phyloP scores from a whole-genome alignment of 192 early-diverging fungal genomes.

The Spinellus fusiger region DNA sequence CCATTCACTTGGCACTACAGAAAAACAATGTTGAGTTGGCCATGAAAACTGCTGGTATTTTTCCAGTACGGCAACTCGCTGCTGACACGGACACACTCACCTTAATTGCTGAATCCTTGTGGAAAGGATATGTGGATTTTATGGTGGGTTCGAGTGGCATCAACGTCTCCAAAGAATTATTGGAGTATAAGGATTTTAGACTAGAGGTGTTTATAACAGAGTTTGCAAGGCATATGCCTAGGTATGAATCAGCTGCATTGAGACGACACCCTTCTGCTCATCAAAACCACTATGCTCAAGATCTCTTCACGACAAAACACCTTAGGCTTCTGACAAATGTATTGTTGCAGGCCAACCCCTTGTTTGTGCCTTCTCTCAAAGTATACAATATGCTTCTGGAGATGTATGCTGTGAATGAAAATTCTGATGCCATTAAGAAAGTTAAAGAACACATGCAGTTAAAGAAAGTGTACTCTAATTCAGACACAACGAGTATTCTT shows the following conservation, averaged over 20 bases:
- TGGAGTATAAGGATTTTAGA: not conserved
- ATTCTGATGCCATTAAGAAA: not conserved
- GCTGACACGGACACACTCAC: not conserved
- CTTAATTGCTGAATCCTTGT: not conserved
- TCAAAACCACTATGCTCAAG: no score
- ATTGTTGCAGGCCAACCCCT: no score
- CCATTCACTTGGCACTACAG: not conserved
- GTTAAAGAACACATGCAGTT: not conserved
- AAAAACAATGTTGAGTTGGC: not conserved
- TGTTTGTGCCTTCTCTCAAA: not conserved
- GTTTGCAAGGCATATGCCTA: not conserved
- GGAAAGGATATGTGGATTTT: not conserved
- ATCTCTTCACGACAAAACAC: no score
- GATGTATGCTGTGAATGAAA: not conserved
- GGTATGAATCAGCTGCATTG: no score
- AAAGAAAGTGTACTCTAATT: not conserved
- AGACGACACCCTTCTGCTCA: no score
- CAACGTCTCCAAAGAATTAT: not conserved
- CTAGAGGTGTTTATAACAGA: not conserved
- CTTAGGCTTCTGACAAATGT: no score
- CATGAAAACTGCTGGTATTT: not conserved
- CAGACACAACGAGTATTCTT: not conserved
- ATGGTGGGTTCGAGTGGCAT: not conserved
- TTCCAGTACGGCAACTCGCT: not conserved
- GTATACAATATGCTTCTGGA: constrained; percentile 1